A percentile compares a stretch with the other conserved stretches of the same genome.
phyloP scores from a whole-genome alignment of 176 grass and related monocot genomes.

The Neostapfia colusana region DNA sequence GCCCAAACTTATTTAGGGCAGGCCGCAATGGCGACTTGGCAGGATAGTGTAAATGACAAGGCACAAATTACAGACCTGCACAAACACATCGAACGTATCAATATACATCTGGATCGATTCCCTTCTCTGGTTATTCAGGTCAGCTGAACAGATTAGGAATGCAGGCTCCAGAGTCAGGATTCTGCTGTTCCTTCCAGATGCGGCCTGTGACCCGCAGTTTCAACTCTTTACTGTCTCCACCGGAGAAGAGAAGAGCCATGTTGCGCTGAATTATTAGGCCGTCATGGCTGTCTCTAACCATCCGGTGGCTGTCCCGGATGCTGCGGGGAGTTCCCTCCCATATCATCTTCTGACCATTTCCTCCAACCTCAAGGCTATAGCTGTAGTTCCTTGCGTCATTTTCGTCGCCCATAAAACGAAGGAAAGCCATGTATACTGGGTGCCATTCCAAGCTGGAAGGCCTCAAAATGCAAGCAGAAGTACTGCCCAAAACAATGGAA shows the following conservation, averaged over 20 bases:
- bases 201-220: slow-evolving; percentile 88
- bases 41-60: slow-evolving; percentile 26
- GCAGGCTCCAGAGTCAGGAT: slow-evolving; percentile 62
- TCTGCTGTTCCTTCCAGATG: slow-evolving; percentile 89
- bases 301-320: slow-evolving; percentile 82
- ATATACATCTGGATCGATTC: slow-evolving; percentile 29
- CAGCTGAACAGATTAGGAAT: slow-evolving; percentile 81
- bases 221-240: slow-evolving; percentile 86
- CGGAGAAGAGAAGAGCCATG: slow-evolving; percentile 93
- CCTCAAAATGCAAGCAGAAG: slow-evolving; percentile 95
- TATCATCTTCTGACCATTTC: slow-evolving; percentile 68
- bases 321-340: slow-evolving; percentile 92
- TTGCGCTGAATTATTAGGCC: slow-evolving; percentile 91
- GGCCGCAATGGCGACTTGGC: slow-evolving; percentile 26
- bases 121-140: slow-evolving; percentile 16
- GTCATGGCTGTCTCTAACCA: slow-evolving; percentile 87
- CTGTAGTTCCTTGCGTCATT: slow-evolving; percentile 76
- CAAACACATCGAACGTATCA: slow-evolving; percentile 1
- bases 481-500: slow-evolving; percentile 94
- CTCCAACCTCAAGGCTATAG: slow-evolving; percentile 88
- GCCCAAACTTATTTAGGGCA: slow-evolving; percentile 35
- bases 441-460: slow-evolving; percentile 87
- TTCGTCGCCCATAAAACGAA: slow-evolving; percentile 92
- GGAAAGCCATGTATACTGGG: slow-evolving; percentile 97
- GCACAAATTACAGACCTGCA: neutral